phyloP scores from a whole-genome alignment of 2,329 filamentous ascomycete species.

The Fusarium incarnatum region DNA sequence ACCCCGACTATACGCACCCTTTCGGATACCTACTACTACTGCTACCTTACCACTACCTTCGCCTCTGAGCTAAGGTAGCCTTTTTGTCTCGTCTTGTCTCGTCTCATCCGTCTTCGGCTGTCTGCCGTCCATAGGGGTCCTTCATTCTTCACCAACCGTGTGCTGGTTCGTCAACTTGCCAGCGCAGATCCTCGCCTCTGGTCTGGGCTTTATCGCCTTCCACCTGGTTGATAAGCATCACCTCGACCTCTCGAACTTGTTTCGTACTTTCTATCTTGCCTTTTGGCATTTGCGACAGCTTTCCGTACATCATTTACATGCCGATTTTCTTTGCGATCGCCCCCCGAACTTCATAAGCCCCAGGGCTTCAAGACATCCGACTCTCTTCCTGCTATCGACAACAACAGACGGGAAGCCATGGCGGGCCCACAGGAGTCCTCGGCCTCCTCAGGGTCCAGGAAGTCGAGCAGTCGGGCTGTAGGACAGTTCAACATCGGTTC shows the following conservation, averaged over 20 bases:
- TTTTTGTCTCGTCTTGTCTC: slow-evolving; percentile 16
- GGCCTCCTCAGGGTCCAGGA: slow-evolving; percentile 51
- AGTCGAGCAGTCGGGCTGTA: slow-evolving; percentile 57
- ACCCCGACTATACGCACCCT: slow-evolving; percentile 40
- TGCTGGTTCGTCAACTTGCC: slow-evolving; percentile 34
- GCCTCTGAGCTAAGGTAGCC: slow-evolving; percentile 36
- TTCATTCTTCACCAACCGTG: slow-evolving; percentile 45
- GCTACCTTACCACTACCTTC: slow-evolving; percentile 43
- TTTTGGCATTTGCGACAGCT: slow-evolving; percentile 25
- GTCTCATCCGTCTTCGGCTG: slow-evolving; percentile 33
- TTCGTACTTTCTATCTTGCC: slow-evolving; percentile 21
- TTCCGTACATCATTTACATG: slow-evolving; percentile 54
- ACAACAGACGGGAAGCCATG: slow-evolving; percentile 53
- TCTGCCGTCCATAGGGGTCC: slow-evolving; percentile 29
- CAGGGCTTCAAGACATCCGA: slow-evolving; percentile 50
- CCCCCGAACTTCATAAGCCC: slow-evolving; percentile 54
- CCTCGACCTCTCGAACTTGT: slow-evolving; percentile 5
- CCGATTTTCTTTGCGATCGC: slow-evolving; percentile 51
- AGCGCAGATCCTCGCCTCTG: slow-evolving; percentile 20
- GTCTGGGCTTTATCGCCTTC: slow-evolving; percentile 22
- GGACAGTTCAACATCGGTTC: slow-evolving; percentile 85
- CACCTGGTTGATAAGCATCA: slow-evolving; percentile 30
- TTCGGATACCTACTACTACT: slow-evolving; percentile 50
- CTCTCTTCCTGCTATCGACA: slow-evolving; percentile 51
- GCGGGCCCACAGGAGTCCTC: slow-evolving; percentile 54